phyloP scores from a whole-genome alignment of 2,329 filamentous ascomycete genomes.

The Grosmannia serpens region DNA sequence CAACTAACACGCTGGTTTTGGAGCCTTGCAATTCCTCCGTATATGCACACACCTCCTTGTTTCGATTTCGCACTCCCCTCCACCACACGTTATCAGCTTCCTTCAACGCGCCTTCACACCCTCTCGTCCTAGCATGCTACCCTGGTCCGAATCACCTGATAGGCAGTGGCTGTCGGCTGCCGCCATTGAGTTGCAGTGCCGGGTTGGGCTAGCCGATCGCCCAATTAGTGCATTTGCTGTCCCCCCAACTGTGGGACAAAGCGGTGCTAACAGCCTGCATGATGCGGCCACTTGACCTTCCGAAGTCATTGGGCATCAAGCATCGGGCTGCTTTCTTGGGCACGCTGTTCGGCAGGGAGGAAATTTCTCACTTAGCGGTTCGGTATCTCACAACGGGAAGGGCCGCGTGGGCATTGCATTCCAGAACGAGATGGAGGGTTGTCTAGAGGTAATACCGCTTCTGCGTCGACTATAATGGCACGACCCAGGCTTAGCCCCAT shows the following conservation, averaged over 20 bases:
- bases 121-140: not conserved
- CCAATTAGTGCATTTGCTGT: not conserved
- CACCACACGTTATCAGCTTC: not conserved
- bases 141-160: not conserved
- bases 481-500: too few species aligned
- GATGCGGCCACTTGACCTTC: too few species aligned
- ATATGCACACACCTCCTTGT: not conserved
- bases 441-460: too few species aligned
- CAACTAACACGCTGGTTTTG: not conserved
- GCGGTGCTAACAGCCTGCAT: too few species aligned
- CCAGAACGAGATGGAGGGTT: not conserved
- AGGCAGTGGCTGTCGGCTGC: not conserved
- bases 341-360: not conserved
- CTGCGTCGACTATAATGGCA: too few species aligned
- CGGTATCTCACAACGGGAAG: not conserved
- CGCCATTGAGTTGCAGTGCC: not conserved
- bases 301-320: not conserved
- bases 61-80: not conserved
- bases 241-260: not conserved
- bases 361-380: not conserved
- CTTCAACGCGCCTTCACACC: not conserved
- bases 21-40: conserved; percentile 5
- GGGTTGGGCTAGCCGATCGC: not conserved
- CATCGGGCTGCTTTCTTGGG: not conserved
- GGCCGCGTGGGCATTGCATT: not conserved